These are phyloP conservation scores for Oryza brachyantha DNA, from an alignment of 176 grass and related monocot genomes.

Conservation along the genomic window DNA sequence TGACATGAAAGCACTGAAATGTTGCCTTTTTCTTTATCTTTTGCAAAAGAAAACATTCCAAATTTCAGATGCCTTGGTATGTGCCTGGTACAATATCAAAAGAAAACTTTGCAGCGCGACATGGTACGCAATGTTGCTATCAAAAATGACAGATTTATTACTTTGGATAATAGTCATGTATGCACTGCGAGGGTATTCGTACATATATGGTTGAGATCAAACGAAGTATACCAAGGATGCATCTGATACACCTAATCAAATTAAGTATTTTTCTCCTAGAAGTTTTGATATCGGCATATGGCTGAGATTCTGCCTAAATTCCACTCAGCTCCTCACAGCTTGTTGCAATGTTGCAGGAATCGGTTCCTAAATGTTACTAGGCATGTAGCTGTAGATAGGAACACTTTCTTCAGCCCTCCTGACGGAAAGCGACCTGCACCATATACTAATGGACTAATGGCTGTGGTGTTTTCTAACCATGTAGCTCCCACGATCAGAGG, in stretches of 20 bases:
- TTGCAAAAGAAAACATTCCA: not conserved
- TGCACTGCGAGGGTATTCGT: not conserved
- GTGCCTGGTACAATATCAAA: not conserved
- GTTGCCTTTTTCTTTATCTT: not conserved
- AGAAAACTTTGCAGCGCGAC: not conserved
- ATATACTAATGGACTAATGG: slow-evolving; percentile 17
- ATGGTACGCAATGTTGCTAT: not conserved
- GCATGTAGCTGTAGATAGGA: not conserved
- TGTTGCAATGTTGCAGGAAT: slow-evolving; percentile 12
- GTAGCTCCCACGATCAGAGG: slow-evolving; percentile 27
- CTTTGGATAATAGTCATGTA: not conserved
- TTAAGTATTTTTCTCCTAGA: not conserved
- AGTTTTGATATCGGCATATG: not conserved
- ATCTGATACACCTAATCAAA: not conserved
- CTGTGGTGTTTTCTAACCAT: slow-evolving; percentile 17
- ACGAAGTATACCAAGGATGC: not conserved
- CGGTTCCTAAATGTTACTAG: slow-evolving; percentile 30
- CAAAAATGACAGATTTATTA: not conserved
- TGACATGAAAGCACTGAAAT: slow-evolving; percentile 21
- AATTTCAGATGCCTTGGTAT: not conserved
- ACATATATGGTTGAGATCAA: too few species aligned
- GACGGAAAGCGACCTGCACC: slow-evolving; percentile 40
- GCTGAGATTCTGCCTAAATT: slow-evolving; percentile 33
- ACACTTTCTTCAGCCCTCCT: slow-evolving; percentile 38
- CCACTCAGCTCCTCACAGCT: slow-evolving; percentile 6